phyloP scores from a whole-genome alignment of 1,284 basidiomycete species.

The Heterobasidion occidentale region DNA sequence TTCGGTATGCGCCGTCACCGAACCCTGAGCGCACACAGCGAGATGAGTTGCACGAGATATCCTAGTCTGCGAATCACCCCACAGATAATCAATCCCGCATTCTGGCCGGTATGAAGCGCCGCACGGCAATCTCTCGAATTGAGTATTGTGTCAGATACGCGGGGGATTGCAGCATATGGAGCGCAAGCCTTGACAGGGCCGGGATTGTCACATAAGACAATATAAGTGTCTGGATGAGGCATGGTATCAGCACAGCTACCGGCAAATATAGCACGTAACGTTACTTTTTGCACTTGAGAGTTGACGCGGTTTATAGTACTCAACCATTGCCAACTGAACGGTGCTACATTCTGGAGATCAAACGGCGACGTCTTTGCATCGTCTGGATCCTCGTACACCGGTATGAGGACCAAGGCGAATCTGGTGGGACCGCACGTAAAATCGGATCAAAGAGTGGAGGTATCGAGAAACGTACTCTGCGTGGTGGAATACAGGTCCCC shows the following conservation, averaged over 20 bases:
- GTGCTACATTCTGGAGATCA: slow-evolving; percentile 54
- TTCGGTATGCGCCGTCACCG: neutral
- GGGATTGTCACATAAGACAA: slow-evolving; percentile 91
- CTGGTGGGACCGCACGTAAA: slow-evolving; percentile 30
- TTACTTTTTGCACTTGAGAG: slow-evolving; percentile 92
- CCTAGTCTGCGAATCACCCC: neutral
- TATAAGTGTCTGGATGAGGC: slow-evolving; percentile 66
- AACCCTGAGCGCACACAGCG: no score
- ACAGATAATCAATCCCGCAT: slow-evolving; percentile 67
- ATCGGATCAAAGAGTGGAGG: neutral
- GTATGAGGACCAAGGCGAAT: slow-evolving; percentile 85
- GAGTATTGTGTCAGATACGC: slow-evolving; percentile 66
- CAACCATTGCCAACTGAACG: slow-evolving; percentile 91
- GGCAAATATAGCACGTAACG: slow-evolving; percentile 5
- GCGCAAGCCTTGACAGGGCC: slow-evolving; percentile 46
- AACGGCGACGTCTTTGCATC: slow-evolving; percentile 63
- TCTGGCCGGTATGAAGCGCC: slow-evolving; percentile 84
- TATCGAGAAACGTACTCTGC: slow-evolving; percentile 66
- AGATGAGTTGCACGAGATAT: neutral
- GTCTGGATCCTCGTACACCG: slow-evolving; percentile 77
- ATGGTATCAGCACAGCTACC: slow-evolving; percentile 1
- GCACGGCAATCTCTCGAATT: slow-evolving; percentile 79
- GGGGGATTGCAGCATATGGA: slow-evolving; percentile 53
- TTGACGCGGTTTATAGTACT: slow-evolving; percentile 97
- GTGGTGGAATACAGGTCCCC: slow-evolving; percentile 92